Conservation (phyloP, 179 eudicot genomes). For the Drosera spatulata region DNA sequence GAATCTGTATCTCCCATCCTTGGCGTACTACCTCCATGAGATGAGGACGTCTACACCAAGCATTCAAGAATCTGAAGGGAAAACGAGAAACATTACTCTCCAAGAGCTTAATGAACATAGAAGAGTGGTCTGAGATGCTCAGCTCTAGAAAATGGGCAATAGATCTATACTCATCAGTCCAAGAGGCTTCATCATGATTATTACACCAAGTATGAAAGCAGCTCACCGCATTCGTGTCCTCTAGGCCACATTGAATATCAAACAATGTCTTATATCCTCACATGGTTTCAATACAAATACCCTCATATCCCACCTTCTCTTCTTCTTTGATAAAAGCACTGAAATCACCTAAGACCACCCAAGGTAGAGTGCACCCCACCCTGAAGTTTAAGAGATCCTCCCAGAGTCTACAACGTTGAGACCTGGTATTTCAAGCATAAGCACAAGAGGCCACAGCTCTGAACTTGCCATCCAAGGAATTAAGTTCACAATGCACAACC, state of each 20-base stretch:
- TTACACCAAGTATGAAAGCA: neutral
- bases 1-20: no score
- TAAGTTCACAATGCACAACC: no score
- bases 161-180: neutral
- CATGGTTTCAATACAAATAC: neutral
- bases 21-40: neutral
- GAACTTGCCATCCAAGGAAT: no score
- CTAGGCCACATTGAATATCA: neutral
- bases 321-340: neutral
- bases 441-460: no score
- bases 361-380: neutral
- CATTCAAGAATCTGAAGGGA: no score
- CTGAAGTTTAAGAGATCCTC: neutral
- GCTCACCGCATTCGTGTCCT: neutral
- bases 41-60: no score
- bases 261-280: neutral
- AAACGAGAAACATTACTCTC: no score
- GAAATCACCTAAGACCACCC: neutral
- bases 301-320: neutral
- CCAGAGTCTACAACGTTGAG: no score
- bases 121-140: no score
- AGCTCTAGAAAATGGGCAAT: no score
- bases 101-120: no score
- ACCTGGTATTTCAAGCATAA: no score
- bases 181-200: neutral